Base-by-base conservation (phyloP, 2,329 filamentous ascomycete genomes). In the Sporothrix protearum region DNA sequence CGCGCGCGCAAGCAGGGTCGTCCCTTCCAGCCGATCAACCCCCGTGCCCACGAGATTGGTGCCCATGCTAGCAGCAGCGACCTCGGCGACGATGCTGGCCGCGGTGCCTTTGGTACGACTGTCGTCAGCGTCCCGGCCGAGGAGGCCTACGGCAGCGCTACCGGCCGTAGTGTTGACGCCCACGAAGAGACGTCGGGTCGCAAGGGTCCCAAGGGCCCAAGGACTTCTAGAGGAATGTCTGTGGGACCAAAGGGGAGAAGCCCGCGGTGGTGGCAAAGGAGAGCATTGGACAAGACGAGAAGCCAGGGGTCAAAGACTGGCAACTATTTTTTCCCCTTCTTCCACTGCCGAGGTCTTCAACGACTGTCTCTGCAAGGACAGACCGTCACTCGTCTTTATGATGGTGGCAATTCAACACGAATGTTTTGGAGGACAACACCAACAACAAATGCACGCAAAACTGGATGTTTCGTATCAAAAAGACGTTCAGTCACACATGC, bases 1-100 rank as follows among this genome's bases (percentile, higher is more conserved):
- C 76, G 82, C 74, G 87, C 91, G 12, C 90, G 85, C 80, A 75
- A 81, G 22, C 84, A 81, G n/a, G 89, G 90, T 1, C 81, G 81
- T 55, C 84, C 85, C 6, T 95, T 94, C 77, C 85, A 88, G 77
- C 91, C 88, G 3, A 81, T 93, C 3, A 91, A 94, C 77, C 72
- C 69, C 49, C 71, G 55, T 25, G 71, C 71, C 42, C 57, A 63
- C 49, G 19, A 61, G 22, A 49, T 39, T 36, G 68, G 66, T n/a
- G n/a, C 36, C 39, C 25, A 51, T 22, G 57, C 42, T 25, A 63
- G 49, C 28, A 57, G 39, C 71, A 68, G 68, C 51, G 67, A 70
- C 51, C 47, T 45, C 47, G 49, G 28, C 36, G 33, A 36, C 16
- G 22, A 22, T 45, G 68, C 39, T 3, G 68, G n/a, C 49, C 10